These are phyloP conservation scores for Anethum foeniculum DNA, from an alignment of 140 eudicot species.

Conservation along the genomic window DNA sequence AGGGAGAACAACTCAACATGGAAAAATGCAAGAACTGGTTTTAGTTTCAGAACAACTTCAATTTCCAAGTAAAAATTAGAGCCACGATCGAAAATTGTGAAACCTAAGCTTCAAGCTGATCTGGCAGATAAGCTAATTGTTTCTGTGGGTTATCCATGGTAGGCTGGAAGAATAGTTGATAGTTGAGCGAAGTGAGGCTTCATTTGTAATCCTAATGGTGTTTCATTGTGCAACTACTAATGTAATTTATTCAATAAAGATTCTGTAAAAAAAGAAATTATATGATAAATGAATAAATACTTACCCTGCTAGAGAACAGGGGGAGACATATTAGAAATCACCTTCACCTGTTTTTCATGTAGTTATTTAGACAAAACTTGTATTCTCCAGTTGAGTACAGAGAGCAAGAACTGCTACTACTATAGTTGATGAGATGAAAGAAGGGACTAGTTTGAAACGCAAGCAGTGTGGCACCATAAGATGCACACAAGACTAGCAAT, in stretches of 20 bases:
- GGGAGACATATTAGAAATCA: too few relatives aligned
- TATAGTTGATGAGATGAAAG: not conserved
- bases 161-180: not conserved
- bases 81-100: not conserved
- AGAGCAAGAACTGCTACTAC: not conserved
- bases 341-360: too few relatives aligned
- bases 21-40: conserved; percentile 10
- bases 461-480: not conserved
- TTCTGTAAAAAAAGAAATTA: too few relatives aligned
- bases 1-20: conserved; percentile 15
- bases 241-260: not conserved
- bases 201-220: not conserved
- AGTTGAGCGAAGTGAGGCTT: not conserved
- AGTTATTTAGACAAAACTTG: too few relatives aligned
- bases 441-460: not conserved
- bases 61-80: not conserved
- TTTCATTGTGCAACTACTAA: not conserved
- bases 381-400: not conserved
- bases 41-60: conserved; percentile 18
- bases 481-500: not conserved
- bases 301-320: not conserved
- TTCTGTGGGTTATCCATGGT: not conserved
- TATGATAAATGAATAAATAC: not conserved
- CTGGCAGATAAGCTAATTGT: not conserved
- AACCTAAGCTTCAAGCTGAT: not conserved